These are phyloP conservation scores for Phytophthora idaei DNA, from an alignment of 352 stramenopile genomes.

Conservation along the genomic window DNA sequence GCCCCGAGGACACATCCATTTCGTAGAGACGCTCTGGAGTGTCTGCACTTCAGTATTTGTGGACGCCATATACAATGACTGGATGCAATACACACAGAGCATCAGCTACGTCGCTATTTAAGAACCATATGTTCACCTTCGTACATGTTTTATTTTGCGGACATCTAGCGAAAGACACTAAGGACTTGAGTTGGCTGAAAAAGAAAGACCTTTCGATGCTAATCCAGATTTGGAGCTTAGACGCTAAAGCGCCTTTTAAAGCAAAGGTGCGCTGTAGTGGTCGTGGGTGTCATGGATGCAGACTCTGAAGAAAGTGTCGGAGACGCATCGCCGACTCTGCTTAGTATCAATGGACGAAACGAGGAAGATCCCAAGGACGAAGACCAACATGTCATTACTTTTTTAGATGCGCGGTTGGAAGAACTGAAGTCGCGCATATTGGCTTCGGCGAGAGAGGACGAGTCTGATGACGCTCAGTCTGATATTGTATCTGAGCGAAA, in stretches of 20 bases:
- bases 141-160: background rate
- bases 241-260: background rate
- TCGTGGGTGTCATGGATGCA: conserved; percentile 12
- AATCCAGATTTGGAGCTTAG: conserved; percentile 11
- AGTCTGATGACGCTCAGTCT: conserved; percentile 4
- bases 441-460: conserved; percentile 2
- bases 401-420: conserved; percentile 17
- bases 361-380: background rate
- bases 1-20: conserved; percentile 71
- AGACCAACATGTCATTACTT: conserved; percentile 12
- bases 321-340: background rate
- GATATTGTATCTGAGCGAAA: conserved; percentile 9
- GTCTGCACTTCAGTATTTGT: background rate
- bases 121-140: background rate
- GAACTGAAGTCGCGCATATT: conserved; percentile 22
- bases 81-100: background rate
- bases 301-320: background rate
- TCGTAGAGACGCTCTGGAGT: conserved; percentile 24
- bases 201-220: conserved; percentile 1
- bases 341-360: background rate
- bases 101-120: background rate
- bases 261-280: background rate
- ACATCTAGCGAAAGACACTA: background rate
- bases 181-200: background rate
- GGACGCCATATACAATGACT: no score